phyloP scores from a whole-genome alignment of 2,329 filamentous ascomycete species.

The Parastagonospora nodorum region DNA sequence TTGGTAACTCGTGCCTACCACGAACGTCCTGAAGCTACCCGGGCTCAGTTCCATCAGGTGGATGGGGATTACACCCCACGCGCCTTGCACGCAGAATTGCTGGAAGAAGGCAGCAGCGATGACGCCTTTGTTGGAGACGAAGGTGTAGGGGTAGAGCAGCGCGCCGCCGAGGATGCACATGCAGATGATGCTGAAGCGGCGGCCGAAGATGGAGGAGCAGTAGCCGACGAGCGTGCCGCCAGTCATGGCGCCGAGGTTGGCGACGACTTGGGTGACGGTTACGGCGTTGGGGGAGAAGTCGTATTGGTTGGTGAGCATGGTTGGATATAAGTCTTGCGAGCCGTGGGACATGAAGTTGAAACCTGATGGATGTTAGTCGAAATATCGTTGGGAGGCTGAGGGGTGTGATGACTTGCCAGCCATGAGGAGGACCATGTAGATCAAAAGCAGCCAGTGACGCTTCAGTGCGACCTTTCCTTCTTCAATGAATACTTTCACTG shows the following conservation, averaged over 20 bases:
- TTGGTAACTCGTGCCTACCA: slow-evolving; percentile 76
- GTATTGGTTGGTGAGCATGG: slow-evolving; percentile 64
- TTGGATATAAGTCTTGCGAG: slow-evolving; percentile 68
- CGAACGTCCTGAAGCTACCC: slow-evolving; percentile 73
- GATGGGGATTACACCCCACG: slow-evolving; percentile 59
- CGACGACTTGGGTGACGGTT: slow-evolving; percentile 56
- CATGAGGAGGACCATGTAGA: slow-evolving; percentile 86
- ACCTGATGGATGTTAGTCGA: slow-evolving; percentile 35
- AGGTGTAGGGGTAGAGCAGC: slow-evolving; percentile 82
- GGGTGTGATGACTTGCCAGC: slow-evolving; percentile 54
- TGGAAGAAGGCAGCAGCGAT: slow-evolving; percentile 85
- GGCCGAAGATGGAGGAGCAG: slow-evolving; percentile 52
- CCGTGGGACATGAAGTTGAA: slow-evolving; percentile 93
- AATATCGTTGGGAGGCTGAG: background rate
- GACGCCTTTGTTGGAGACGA: slow-evolving; percentile 64
- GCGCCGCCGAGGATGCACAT: slow-evolving; percentile 69
- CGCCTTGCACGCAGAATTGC: slow-evolving; percentile 55
- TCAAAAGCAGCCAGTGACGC: slow-evolving; percentile 78
- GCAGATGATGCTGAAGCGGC: slow-evolving; percentile 54
- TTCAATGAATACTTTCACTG: slow-evolving; percentile 70
- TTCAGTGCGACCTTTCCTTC: slow-evolving; percentile 81
- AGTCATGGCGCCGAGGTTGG: slow-evolving; percentile 56
- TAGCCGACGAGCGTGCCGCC: slow-evolving; percentile 56
- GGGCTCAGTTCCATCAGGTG: slow-evolving; percentile 79
- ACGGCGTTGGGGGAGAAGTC: slow-evolving; percentile 56